Evolutionary conservation across 1,284 basidiomycete species (phyloP).

Genomic region (Tetrapyrgos nigripes): DNA sequence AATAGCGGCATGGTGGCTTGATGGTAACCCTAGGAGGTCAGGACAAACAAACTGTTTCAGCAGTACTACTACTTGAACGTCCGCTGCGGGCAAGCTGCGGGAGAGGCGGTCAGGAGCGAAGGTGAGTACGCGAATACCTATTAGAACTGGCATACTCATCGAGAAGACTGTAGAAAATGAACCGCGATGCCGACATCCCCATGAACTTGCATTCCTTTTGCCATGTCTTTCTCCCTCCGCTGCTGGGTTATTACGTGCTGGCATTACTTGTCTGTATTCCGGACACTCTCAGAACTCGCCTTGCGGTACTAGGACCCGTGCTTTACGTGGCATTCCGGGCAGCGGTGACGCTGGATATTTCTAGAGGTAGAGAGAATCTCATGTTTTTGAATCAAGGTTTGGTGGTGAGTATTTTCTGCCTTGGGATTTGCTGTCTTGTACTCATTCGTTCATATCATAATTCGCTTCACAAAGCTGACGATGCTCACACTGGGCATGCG

Average conservation of each 20-base stretch:
- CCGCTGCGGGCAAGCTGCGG: too few species aligned
- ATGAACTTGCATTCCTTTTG: constrained; percentile 35
- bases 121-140: too few species aligned
- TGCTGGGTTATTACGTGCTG: constrained; percentile 50
- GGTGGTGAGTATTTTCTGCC: constrained; percentile 33
- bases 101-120: too few species aligned
- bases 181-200: constrained; percentile 20
- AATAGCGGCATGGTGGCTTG: too few species aligned
- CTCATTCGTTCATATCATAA: neutral
- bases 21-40: too few species aligned
- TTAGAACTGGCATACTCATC: too few species aligned
- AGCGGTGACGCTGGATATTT: constrained; percentile 47
- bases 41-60: too few species aligned
- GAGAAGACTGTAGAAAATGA: neutral
- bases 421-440: constrained; percentile 6
- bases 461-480: constrained; percentile 27
- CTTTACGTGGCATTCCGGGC: constrained; percentile 47
- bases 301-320: constrained; percentile 51
- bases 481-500: constrained; percentile 39
- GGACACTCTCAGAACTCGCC: constrained; percentile 45
- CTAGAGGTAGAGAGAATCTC: constrained; percentile 37
- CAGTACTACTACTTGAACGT: too few species aligned
- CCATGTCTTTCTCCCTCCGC: constrained; percentile 42
- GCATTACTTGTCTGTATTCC: constrained; percentile 55
- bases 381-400: constrained; percentile 45